Evolutionary conservation across 345 rosid species (phyloP).

Genomic region (Mallotus nudiflorus): DNA sequence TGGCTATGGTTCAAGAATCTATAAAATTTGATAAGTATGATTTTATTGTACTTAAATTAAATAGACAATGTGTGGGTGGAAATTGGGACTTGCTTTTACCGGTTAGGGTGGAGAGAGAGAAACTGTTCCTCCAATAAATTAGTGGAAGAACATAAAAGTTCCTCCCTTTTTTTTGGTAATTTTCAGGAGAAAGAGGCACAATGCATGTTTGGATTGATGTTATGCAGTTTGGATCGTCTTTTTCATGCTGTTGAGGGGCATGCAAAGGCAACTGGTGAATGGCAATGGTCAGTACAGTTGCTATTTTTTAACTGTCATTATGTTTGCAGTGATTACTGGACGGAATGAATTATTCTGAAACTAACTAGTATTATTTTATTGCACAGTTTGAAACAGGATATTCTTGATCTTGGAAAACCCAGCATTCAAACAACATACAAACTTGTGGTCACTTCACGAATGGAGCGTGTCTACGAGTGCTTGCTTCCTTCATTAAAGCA

Average conservation of each 20-base stretch:
- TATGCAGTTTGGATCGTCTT: constrained; percentile 69
- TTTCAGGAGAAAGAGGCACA: constrained; percentile 74
- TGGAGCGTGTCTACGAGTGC: constrained; percentile 74
- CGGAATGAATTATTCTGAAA: background rate
- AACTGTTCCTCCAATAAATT: background rate
- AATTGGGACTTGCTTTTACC: background rate
- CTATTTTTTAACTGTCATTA: background rate
- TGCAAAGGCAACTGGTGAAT: constrained; percentile 80
- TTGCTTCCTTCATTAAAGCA: constrained; percentile 64
- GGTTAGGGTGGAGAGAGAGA: background rate
- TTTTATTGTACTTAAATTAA: background rate
- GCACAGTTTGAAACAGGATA: constrained; percentile 79
- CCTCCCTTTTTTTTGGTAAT: background rate
- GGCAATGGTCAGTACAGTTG: constrained; percentile 62
- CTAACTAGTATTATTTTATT: constrained; percentile 17
- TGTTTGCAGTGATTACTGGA: background rate
- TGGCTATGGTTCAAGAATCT: background rate
- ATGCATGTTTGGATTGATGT: constrained; percentile 70
- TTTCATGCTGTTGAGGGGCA: constrained; percentile 67
- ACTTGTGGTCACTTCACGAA: constrained; percentile 57
- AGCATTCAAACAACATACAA: constrained; percentile 57
- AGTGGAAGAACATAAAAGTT: background rate
- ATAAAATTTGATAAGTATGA: background rate
- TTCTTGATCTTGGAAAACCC: constrained; percentile 73
- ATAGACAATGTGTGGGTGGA: background rate